phyloP scores from a whole-genome alignment of 441 rosid genomes.

The Pelargonium australe region DNA sequence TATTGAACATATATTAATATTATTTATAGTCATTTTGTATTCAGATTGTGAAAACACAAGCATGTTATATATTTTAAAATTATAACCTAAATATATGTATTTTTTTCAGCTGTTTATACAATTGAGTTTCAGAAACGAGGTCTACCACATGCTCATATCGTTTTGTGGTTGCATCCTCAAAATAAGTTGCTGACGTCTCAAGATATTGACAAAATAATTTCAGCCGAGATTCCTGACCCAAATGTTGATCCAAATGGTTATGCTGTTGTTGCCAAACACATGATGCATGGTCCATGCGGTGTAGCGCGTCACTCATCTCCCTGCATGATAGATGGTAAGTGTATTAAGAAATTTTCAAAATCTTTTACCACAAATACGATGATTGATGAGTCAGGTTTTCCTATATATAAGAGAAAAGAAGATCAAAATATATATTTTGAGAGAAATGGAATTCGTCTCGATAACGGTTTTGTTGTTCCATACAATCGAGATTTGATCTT shows the following conservation, averaged over 20 bases:
- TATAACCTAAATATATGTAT: too few relatives aligned
- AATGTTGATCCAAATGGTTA: not conserved
- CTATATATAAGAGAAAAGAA: not conserved
- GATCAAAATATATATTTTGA: not conserved
- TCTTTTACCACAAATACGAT: not conserved
- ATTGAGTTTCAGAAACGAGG: constrained; percentile 14
- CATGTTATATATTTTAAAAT: too few relatives aligned
- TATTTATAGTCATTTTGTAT: too few relatives aligned
- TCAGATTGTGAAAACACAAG: too few relatives aligned
- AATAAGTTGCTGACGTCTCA: not conserved
- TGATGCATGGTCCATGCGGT: constrained; percentile 18
- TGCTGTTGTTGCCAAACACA: not conserved
- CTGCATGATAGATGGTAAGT: constrained; percentile 1
- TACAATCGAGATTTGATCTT: constrained; percentile 1
- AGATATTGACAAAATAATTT: constrained; percentile 11
- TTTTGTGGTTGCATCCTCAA: constrained; percentile 5
- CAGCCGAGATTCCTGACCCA: constrained; percentile 14
- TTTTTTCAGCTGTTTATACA: constrained; percentile 10
- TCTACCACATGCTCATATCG: constrained; percentile 17
- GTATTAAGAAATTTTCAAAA: constrained; percentile 7
- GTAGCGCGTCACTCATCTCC: not conserved
- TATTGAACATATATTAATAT: too few relatives aligned
- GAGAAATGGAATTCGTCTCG: not conserved
- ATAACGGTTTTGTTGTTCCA: constrained; percentile 14
- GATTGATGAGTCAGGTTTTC: constrained; percentile 8